phyloP scores from a whole-genome alignment of 768 basidiomycete genomes.

The Boletellus sp. region DNA sequence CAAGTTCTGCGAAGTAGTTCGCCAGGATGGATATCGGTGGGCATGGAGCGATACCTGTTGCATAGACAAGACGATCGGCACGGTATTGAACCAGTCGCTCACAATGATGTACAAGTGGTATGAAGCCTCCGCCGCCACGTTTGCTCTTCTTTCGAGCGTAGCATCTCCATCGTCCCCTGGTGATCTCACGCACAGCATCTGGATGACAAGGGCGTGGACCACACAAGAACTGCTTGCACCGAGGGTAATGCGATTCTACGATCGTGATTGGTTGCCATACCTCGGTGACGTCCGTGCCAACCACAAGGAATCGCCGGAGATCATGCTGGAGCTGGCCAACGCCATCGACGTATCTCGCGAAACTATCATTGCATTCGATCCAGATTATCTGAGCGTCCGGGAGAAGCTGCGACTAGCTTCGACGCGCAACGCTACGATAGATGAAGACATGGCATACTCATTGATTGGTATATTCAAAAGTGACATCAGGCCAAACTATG shows the following conservation, averaged over 20 bases:
- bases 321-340: neutral
- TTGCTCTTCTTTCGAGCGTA: slow-evolving; percentile 11
- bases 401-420: slow-evolving; percentile 11
- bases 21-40: slow-evolving; percentile 4
- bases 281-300: neutral
- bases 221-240: slow-evolving; percentile 13
- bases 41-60: too few species aligned
- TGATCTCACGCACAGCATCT: neutral
- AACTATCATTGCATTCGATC: slow-evolving; percentile 1
- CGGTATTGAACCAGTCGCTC: slow-evolving; percentile 7
- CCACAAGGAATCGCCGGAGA: slow-evolving; percentile 5
- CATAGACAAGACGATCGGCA: too few species aligned
- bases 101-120: slow-evolving; percentile 13
- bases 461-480: slow-evolving; percentile 7
- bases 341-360: neutral
- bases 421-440: neutral
- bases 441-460: slow-evolving; percentile 3
- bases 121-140: slow-evolving; percentile 2
- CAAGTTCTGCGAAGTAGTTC: neutral
- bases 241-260: neutral
- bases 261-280: slow-evolving; percentile 6
- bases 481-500: neutral
- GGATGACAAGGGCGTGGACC: slow-evolving; percentile 11
- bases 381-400: neutral
- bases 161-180: neutral